Evolutionary conservation across 164 flowering plant species (phyloP).

Genomic region (Vitis amurensis): DNA sequence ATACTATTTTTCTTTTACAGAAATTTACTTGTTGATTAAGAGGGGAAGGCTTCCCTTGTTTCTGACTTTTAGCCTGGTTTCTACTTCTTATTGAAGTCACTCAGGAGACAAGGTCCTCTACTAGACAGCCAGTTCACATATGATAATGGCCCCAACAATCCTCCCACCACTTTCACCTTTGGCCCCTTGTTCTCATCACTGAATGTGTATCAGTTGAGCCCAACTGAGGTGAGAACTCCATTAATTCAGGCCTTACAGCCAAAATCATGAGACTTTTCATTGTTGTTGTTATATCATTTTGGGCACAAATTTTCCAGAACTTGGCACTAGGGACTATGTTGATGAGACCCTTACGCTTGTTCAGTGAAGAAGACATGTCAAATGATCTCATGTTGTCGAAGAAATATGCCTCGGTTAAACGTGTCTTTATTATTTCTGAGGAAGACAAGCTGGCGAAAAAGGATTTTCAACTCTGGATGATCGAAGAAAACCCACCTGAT

Average conservation of each 20-base stretch:
- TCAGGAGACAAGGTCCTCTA: constrained; percentile 4
- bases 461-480: constrained; percentile 23
- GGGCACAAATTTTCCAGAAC: constrained; percentile 11
- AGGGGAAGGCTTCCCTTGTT: not conserved
- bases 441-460: constrained; percentile 3
- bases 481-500: constrained; percentile 22
- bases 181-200: constrained; percentile 27
- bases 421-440: constrained; percentile 21
- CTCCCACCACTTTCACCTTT: constrained; percentile 27
- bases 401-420: constrained; percentile 24
- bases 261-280: not conserved
- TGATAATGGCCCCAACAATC: constrained; percentile 26
- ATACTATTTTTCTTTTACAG: not conserved
- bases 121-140: constrained; percentile 11
- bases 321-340: constrained; percentile 17
- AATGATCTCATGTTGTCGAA: constrained; percentile 7
- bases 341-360: constrained; percentile 15
- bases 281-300: not conserved
- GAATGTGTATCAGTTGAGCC: constrained; percentile 26
- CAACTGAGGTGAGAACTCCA: constrained; percentile 13
- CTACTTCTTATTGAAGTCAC: constrained; percentile 5
- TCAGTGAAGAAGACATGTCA: constrained; percentile 17
- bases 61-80: not conserved
- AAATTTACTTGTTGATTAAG: too few species aligned
- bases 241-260: not conserved